phyloP scores from a whole-genome alignment of 2,329 filamentous ascomycete species.

The Balansia obtecta region DNA sequence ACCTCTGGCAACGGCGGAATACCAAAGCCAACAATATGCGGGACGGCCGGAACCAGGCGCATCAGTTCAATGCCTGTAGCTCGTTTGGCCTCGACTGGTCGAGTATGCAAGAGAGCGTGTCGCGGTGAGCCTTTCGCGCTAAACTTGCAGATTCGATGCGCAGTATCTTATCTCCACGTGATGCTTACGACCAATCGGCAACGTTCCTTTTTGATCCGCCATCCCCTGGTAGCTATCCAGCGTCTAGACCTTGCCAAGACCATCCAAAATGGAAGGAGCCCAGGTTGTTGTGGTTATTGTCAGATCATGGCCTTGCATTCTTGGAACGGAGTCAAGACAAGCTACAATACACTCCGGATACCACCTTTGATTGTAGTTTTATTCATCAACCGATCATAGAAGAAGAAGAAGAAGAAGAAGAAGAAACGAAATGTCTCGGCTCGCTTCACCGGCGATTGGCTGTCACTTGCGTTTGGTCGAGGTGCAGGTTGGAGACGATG shows the following conservation, averaged over 20 bases:
- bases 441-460: slow-evolving; percentile 6
- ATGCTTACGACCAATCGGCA: slow-evolving; percentile 15
- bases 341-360: too few relatives aligned
- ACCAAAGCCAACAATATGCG: not conserved
- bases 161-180: slow-evolving; percentile 12
- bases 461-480: slow-evolving; percentile 5
- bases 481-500: slow-evolving; percentile 2
- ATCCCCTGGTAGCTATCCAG: not conserved
- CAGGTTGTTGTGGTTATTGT: too few relatives aligned
- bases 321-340: too few relatives aligned
- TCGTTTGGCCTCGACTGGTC: slow-evolving; percentile 1
- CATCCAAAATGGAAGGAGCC: too few relatives aligned
- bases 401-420: too few relatives aligned
- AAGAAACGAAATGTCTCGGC: slow-evolving; percentile 2
- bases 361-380: too few relatives aligned
- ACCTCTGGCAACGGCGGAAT: not conserved
- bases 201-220: slow-evolving; percentile 6
- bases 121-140: slow-evolving; percentile 1
- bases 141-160: not conserved
- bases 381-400: too few relatives aligned
- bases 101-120: not conserved
- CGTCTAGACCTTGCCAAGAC: too few relatives aligned
- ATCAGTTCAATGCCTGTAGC: slow-evolving; percentile 2
- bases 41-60: not conserved
- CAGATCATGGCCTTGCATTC: too few relatives aligned